Evolutionary conservation across 257 asterid genomes (phyloP), one percentile per base, ranked within the genome.

Genomic region (Ehretia macrophylla): DNA sequence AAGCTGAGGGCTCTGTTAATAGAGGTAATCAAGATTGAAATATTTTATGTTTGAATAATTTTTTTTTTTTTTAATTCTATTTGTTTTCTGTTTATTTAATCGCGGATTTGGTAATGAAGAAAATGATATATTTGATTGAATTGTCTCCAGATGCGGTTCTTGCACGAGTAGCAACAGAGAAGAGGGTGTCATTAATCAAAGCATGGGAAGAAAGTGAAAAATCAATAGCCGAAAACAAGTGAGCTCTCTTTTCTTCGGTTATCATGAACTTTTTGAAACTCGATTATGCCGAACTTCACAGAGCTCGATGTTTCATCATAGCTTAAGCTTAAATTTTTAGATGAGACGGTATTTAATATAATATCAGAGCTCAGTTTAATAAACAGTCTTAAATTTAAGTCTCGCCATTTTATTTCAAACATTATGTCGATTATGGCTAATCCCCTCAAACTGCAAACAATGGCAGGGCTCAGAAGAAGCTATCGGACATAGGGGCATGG

Each of bases 141-240:
- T 65, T 61, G 18, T 68, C 56, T 8, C 11, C 56, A 93, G 99
- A 93, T 85, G 83, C 87, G 37, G 95, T 81, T 70, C 92, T 93
- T 65, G 73, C 95, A 5, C 80, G 92, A 20, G 88, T 93, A 14
- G 77, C 95, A 19, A 86, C 96, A 0, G 90, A 86, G 86, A 93
- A 93, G 82, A 86, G 85, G 75, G 4, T 81, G 44, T 80, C 96
- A 11, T 74, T 93, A 32, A 68, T 93, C 68, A 83, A 40, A 73
- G 99, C 99, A 38, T 93, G 99, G 99, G 99, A 93, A 75, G 99
- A 93, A 71, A 93, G 95, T 69, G 99, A 92, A 81, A 88, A 86
- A 69, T 81, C 81, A 0, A 86, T 86, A 82, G 85, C 95, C 63
- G 96, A 85, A 73, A 91, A 88, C 79, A 91, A 91, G 98, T 85